These are phyloP conservation scores for Ustilago xerochloae DNA, from an alignment of 1,284 basidiomycete genomes.

Conservation along the genomic window DNA sequence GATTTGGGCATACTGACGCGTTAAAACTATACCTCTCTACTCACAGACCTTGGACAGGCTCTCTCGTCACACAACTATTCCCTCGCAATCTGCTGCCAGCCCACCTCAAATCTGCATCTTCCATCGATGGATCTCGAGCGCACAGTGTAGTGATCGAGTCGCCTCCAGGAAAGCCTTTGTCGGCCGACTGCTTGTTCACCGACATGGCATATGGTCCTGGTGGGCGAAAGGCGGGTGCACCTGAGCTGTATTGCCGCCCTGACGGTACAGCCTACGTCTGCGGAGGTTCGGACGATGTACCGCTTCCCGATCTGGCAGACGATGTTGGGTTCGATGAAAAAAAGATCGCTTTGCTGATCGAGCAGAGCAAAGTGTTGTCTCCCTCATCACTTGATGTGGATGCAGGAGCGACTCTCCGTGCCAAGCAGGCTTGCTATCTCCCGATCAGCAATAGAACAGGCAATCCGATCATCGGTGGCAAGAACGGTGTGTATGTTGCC, in stretches of 20 bases:
- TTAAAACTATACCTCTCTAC: background rate
- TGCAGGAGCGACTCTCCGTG: constrained; percentile 65
- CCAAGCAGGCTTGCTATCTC: constrained; percentile 73
- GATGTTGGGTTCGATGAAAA: constrained; percentile 58
- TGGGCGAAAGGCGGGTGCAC: constrained; percentile 44
- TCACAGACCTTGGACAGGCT: constrained; percentile 81
- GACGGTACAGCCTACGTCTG: constrained; percentile 69
- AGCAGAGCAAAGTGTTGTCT: constrained; percentile 70
- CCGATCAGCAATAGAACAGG: constrained; percentile 72
- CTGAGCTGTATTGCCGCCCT: constrained; percentile 64
- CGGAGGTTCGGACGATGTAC: constrained; percentile 69
- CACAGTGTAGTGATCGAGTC: constrained; percentile 71
- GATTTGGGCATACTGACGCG: background rate
- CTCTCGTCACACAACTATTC: constrained; percentile 72
- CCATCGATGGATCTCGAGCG: constrained; percentile 70
- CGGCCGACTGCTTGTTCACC: constrained; percentile 72
- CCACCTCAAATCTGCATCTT: constrained; percentile 64
- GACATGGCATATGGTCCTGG: constrained; percentile 68
- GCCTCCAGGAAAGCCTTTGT: constrained; percentile 53
- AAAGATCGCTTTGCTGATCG: constrained; percentile 69
- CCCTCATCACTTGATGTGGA: constrained; percentile 69
- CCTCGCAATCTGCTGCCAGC: constrained; percentile 64
- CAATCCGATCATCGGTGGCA: constrained; percentile 71
- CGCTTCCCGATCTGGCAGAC: constrained; percentile 66
- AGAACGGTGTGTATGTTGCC: constrained; percentile 71